These are phyloP conservation scores for Chalciporus piperatus DNA, from an alignment of 768 basidiomycete species.

Conservation along the genomic window DNA sequence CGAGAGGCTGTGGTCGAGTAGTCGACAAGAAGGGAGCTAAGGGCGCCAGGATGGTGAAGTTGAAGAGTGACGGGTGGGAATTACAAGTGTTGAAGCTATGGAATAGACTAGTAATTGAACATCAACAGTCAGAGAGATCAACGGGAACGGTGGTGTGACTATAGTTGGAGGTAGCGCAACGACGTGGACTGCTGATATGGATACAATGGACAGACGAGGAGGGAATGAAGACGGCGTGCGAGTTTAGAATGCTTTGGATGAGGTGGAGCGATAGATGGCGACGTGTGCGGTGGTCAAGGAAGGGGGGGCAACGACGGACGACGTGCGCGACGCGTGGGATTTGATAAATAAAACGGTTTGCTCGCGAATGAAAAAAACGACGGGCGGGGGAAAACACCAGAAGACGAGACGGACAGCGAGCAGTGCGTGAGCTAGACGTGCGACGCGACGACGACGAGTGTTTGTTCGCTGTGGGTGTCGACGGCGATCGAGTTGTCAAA, in stretches of 20 bases:
- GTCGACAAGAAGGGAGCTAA: slow-evolving; percentile 34
- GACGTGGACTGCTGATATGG: slow-evolving; percentile 38
- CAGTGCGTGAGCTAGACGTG: slow-evolving; percentile 26
- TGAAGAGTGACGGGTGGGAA: slow-evolving; percentile 16
- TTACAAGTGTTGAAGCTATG: slow-evolving; percentile 32
- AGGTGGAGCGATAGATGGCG: slow-evolving; percentile 27
- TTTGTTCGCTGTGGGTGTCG: slow-evolving; percentile 45
- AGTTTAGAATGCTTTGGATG: slow-evolving; percentile 29
- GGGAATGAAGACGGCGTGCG: slow-evolving; percentile 20
- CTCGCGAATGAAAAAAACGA: slow-evolving; percentile 21
- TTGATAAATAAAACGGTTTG: slow-evolving; percentile 32
- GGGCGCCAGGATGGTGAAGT: slow-evolving; percentile 50
- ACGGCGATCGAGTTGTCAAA: slow-evolving; percentile 47
- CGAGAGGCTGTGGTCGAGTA: slow-evolving; percentile 35
- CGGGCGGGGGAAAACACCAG: slow-evolving; percentile 23
- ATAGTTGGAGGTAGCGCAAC: slow-evolving; percentile 34
- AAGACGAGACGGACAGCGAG: slow-evolving; percentile 19
- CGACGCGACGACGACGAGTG: slow-evolving; percentile 38
- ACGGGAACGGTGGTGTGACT: slow-evolving; percentile 27
- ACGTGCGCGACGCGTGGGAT: slow-evolving; percentile 49
- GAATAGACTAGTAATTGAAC: slow-evolving; percentile 34
- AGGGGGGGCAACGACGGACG: slow-evolving; percentile 28
- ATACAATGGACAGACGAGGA: slow-evolving; percentile 38
- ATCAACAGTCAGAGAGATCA: slow-evolving; percentile 42
- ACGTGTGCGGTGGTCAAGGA: slow-evolving; percentile 19